phyloP scores from a whole-genome alignment of 345 rosid species.

The Euphorbia tirucalli region DNA sequence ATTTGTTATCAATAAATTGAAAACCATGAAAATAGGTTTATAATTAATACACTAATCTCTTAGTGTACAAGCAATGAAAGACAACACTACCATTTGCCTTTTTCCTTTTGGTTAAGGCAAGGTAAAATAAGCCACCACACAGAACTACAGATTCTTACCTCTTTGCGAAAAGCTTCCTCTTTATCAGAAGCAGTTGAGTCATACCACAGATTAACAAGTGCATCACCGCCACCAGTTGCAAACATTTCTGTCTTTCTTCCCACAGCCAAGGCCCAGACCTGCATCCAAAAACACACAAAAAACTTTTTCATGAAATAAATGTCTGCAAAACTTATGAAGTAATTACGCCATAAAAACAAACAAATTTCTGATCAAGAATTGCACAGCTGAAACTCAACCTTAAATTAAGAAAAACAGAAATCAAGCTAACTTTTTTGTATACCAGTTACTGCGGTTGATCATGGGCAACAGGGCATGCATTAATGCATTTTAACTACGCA shows the following conservation, averaged over 20 bases:
- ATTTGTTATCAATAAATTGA: not conserved
- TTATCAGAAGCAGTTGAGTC: constrained; percentile 84
- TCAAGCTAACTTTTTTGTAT: no score
- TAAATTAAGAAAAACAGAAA: not conserved
- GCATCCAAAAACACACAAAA: constrained; percentile 20
- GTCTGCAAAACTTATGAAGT: constrained; percentile 1
- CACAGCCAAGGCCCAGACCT: constrained; percentile 96
- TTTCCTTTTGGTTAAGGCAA: not conserved
- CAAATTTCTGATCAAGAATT: not conserved
- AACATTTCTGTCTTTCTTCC: constrained; percentile 88
- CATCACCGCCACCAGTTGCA: constrained; percentile 93
- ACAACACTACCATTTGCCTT: no score
- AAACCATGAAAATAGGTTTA: not conserved
- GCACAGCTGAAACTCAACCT: not conserved
- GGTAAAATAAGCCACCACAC: not conserved
- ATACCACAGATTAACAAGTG: constrained; percentile 76
- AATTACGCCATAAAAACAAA: not conserved
- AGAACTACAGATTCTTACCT: constrained; percentile 47
- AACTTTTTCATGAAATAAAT: not conserved
- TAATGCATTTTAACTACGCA: not conserved
- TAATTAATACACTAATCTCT: not conserved
- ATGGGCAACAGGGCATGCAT: no score
- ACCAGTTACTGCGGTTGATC: no score
- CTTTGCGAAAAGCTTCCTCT: constrained; percentile 84
- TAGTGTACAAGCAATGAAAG: not conserved